phyloP scores from a whole-genome alignment of 805 yeast species.

The Lipomyces anomalus region DNA sequence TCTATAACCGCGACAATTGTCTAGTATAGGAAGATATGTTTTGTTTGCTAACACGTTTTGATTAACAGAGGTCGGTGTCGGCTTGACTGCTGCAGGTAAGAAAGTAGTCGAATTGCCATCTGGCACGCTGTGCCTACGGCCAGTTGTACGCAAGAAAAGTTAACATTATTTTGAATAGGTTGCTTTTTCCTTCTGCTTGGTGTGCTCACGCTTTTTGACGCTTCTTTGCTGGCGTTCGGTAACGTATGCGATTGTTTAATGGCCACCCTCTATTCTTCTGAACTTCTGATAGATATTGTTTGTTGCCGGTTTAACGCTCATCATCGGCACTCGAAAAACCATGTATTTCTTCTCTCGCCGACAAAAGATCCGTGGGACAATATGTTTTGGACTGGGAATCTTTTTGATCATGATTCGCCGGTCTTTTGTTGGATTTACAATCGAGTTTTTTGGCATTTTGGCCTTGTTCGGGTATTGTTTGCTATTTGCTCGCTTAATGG shows the following conservation, averaged over 20 bases:
- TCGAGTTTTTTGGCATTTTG: constrained; percentile 85
- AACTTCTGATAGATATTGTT: constrained; percentile 44
- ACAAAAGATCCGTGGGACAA: constrained; percentile 75
- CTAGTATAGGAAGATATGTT: background rate
- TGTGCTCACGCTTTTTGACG: constrained; percentile 76
- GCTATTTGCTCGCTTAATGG: background rate
- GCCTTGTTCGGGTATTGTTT: constrained; percentile 59
- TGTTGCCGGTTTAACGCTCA: constrained; percentile 72
- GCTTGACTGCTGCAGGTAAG: constrained; percentile 75
- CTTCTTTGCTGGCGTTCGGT: constrained; percentile 85
- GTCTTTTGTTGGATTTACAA: constrained; percentile 76
- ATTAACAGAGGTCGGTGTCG: constrained; percentile 76
- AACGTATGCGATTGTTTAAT: constrained; percentile 41
- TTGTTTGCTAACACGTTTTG: constrained; percentile 16
- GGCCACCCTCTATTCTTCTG: background rate
- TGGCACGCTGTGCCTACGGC: too few relatives aligned
- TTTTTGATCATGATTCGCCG: constrained; percentile 64
- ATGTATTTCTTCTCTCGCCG: constrained; percentile 79
- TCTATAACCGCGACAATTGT: too few relatives aligned
- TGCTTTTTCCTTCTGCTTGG: constrained; percentile 75
- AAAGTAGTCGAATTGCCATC: background rate
- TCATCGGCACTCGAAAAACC: constrained; percentile 85
- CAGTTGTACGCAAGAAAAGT: too few relatives aligned
- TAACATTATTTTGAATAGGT: too few relatives aligned
- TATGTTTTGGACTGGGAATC: constrained; percentile 74